Conservation (phyloP, 371 early-diverging fungal species). For the Apophysomyces variabilis region DNA sequence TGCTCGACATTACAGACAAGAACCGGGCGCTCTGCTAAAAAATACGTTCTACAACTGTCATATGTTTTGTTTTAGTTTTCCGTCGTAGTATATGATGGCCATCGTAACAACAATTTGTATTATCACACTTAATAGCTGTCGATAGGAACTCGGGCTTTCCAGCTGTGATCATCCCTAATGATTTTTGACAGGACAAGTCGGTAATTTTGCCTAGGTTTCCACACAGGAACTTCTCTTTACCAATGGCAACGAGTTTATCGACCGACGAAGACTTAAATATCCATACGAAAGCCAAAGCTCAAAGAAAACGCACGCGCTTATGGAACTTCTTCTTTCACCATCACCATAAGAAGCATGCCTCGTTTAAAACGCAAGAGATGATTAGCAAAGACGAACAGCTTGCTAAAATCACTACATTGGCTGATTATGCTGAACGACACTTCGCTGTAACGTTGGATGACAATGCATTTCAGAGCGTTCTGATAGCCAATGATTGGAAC, state of each 20-base stretch:
- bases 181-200: too few relatives aligned
- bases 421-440: slow-evolving; percentile 25
- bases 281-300: neutral
- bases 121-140: too few relatives aligned
- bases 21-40: too few relatives aligned
- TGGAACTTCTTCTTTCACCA: slow-evolving; percentile 6
- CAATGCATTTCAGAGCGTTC: slow-evolving; percentile 24
- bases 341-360: slow-evolving; percentile 3
- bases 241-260: neutral
- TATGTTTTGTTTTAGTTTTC: too few relatives aligned
- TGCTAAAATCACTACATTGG: slow-evolving; percentile 12
- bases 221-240: neutral
- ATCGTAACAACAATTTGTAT: too few relatives aligned
- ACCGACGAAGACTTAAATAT: slow-evolving; percentile 1
- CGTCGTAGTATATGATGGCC: too few relatives aligned
- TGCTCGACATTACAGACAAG: too few relatives aligned
- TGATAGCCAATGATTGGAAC: slow-evolving; percentile 41
- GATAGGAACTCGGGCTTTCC: too few relatives aligned
- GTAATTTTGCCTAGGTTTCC: too few relatives aligned
- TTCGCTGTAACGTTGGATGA: slow-evolving; percentile 19
- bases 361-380: neutral
- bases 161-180: too few relatives aligned
- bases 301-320: slow-evolving; percentile 7
- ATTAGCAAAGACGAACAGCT: neutral
- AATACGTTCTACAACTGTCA: too few relatives aligned